These are phyloP conservation scores for Mycena albidolilacea DNA, from an alignment of 768 basidiomycete species.

Conservation along the genomic window DNA sequence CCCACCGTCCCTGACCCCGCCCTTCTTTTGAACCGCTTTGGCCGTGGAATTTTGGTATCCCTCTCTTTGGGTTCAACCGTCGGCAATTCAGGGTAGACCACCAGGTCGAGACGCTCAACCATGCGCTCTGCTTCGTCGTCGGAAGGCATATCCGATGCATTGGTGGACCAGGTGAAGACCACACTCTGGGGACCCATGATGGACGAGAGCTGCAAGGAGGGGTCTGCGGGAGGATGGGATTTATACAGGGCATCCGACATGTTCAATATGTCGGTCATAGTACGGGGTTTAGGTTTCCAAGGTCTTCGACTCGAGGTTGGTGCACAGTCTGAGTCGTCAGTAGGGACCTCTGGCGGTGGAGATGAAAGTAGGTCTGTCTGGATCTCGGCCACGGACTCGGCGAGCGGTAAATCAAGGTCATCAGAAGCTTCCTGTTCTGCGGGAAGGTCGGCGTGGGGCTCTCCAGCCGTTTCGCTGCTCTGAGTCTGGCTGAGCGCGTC, in stretches of 20 bases:
- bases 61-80: conserved; percentile 44
- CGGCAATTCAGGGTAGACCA: conserved; percentile 69
- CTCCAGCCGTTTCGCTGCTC: not conserved
- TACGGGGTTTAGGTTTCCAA: conserved; percentile 46
- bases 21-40: conserved; percentile 37
- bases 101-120: conserved; percentile 66
- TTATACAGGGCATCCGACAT: conserved; percentile 72
- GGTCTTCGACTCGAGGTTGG: not conserved
- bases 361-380: not conserved
- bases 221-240: conserved; percentile 73
- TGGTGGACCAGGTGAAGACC: conserved; percentile 80
- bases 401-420: not conserved
- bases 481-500: not conserved
- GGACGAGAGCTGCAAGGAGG: conserved; percentile 63
- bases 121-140: conserved; percentile 75
- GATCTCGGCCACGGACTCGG: not conserved
- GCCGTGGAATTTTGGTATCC: conserved; percentile 43
- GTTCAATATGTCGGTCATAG: conserved; percentile 66
- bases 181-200: conserved; percentile 88
- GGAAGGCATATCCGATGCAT: conserved; percentile 55
- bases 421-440: conserved; percentile 2
- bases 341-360: not conserved
- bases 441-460: not conserved
- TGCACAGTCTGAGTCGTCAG: not conserved
- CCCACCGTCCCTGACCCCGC: conserved; percentile 37